Conservation (phyloP, 2,329 filamentous ascomycete genomes). For the Tolypocladium album region DNA sequence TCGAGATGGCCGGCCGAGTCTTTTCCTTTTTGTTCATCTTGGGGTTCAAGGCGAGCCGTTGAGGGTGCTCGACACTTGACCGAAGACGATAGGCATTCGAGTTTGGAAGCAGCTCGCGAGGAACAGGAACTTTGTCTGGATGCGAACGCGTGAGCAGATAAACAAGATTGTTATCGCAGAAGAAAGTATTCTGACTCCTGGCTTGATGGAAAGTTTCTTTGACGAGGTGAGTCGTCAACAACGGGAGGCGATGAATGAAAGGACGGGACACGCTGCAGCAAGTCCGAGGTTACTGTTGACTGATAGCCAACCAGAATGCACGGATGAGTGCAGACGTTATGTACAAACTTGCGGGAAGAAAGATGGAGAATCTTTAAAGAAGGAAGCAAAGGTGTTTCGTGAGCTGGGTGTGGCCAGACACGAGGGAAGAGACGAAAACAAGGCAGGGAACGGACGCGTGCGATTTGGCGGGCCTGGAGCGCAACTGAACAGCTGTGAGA, state of each 20-base stretch:
- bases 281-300: neutral
- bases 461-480: neutral
- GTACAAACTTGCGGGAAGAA: neutral
- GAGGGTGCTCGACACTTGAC: neutral
- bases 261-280: neutral
- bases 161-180: neutral
- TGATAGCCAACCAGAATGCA: neutral
- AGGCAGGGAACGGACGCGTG: neutral
- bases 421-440: neutral
- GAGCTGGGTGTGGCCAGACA: neutral
- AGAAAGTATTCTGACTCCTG: too few species aligned
- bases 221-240: neutral
- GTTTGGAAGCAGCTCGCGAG: neutral
- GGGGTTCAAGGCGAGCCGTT: neutral
- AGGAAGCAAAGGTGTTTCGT: neutral
- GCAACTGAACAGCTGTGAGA: neutral
- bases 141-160: neutral
- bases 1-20: slow-evolving; percentile 20
- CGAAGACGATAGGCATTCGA: neutral
- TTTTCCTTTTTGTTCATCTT: slow-evolving; percentile 5
- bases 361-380: too few species aligned
- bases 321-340: neutral
- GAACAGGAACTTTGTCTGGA: neutral
- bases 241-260: neutral
- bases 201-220: too few species aligned